Conservation (phyloP, 768 basidiomycete species). For the Lactarius indigo region DNA sequence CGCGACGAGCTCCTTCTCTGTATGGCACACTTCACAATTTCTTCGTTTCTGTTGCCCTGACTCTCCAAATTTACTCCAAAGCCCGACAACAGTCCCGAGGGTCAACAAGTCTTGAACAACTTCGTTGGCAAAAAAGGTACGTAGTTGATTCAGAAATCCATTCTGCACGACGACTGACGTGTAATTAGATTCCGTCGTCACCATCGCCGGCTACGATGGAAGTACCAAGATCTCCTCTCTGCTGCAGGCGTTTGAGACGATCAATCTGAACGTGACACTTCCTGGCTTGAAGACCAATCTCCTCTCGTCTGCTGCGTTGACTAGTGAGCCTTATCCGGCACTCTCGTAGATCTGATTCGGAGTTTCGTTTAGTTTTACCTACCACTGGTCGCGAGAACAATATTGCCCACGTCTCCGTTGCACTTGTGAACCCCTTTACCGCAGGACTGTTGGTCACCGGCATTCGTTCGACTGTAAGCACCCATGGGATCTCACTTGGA, state of each 20-base stretch:
- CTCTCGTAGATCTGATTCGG: not conserved
- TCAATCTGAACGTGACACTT: slow-evolving; percentile 52
- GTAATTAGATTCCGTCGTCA: slow-evolving; percentile 48
- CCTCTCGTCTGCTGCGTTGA: slow-evolving; percentile 52
- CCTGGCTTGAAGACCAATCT: slow-evolving; percentile 59
- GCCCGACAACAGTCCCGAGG: slow-evolving; percentile 60
- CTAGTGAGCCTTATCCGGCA: slow-evolving; percentile 35
- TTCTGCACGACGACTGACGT: not conserved
- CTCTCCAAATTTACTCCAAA: slow-evolving; percentile 30
- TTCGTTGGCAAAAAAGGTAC: slow-evolving; percentile 61
- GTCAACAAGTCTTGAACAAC: slow-evolving; percentile 59
- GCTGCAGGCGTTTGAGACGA: slow-evolving; percentile 54
- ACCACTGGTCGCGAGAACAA: slow-evolving; percentile 62
- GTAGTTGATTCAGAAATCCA: not conserved
- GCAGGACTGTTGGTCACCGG: slow-evolving; percentile 53
- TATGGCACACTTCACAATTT: not conserved
- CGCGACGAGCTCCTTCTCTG: slow-evolving; percentile 50
- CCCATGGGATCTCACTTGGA: slow-evolving; percentile 60
- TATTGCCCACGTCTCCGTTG: slow-evolving; percentile 60
- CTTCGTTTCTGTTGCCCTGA: not conserved
- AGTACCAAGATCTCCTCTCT: slow-evolving; percentile 61
- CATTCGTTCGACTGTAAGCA: slow-evolving; percentile 57
- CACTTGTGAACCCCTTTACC: slow-evolving; percentile 65
- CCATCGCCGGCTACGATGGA: slow-evolving; percentile 54
- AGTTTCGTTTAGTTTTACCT: slow-evolving; percentile 44